phyloP scores from a whole-genome alignment of 768 basidiomycete species.

The Agaricus bisporus region DNA sequence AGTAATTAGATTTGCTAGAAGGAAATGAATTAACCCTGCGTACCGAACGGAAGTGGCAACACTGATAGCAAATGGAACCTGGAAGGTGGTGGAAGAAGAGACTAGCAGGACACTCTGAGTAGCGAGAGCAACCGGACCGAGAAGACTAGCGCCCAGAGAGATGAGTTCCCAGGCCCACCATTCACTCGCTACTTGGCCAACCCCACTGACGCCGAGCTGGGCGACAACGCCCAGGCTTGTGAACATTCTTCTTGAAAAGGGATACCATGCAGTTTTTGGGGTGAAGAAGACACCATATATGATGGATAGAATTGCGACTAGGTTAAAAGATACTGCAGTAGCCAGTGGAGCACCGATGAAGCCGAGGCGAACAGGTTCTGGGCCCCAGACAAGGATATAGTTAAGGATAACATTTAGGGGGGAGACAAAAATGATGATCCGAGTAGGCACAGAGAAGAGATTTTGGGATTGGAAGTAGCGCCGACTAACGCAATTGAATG shows the following conservation, averaged over 20 bases:
- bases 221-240: conserved; percentile 62
- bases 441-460: conserved; percentile 79
- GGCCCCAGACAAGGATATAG: conserved; percentile 89
- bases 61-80: conserved; percentile 78
- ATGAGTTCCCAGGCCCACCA: conserved; percentile 98
- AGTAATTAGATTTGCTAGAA: background rate
- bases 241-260: conserved; percentile 58
- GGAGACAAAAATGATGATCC: conserved; percentile 75
- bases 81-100: conserved; percentile 71
- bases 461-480: conserved; percentile 65
- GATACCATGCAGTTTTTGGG: conserved; percentile 78
- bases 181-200: conserved; percentile 81
- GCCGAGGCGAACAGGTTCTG: conserved; percentile 68
- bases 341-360: conserved; percentile 92
- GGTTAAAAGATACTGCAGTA: conserved; percentile 82
- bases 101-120: conserved; percentile 83
- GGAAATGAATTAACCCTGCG: conserved; percentile 9
- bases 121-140: conserved; percentile 79
- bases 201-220: conserved; percentile 76
- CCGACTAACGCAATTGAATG: conserved; percentile 45
- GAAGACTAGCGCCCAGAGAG: conserved; percentile 48
- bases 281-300: conserved; percentile 58
- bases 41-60: conserved; percentile 84
- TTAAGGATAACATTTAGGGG: conserved; percentile 83
- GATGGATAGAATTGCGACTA: conserved; percentile 62